These are phyloP conservation scores for Begonia fuchsioides DNA, from an alignment of 306 rosid species.

Conservation along the genomic window DNA sequence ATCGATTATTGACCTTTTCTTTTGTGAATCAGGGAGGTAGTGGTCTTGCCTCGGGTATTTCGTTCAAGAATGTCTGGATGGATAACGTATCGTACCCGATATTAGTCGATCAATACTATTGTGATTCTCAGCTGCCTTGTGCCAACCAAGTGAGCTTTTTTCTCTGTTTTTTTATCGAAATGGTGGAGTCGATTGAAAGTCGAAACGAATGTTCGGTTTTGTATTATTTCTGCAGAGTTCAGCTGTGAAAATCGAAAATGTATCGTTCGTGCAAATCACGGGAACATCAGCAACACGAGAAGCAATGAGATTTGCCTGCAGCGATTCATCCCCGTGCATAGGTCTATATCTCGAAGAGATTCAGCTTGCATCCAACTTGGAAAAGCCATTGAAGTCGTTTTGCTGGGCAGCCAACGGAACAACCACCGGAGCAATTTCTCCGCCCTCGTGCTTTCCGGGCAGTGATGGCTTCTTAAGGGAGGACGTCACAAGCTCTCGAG, in stretches of 20 bases:
- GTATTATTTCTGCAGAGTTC: constrained; percentile 25
- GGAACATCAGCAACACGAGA: constrained; percentile 73
- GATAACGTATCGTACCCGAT: constrained; percentile 77
- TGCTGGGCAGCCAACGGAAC: constrained; percentile 80
- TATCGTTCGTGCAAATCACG: constrained; percentile 48
- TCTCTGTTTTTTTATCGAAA: too few species aligned
- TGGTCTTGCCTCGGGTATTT: constrained; percentile 51
- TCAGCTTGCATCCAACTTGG: constrained; percentile 26
- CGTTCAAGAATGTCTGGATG: constrained; percentile 63
- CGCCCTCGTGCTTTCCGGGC: constrained; percentile 39
- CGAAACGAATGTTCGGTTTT: too few species aligned
- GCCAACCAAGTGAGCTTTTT: constrained; percentile 46
- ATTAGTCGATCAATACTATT: constrained; percentile 71
- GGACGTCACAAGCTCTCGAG: constrained; percentile 4
- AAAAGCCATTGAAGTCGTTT: constrained; percentile 27
- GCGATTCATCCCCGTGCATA: constrained; percentile 57
- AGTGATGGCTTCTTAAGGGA: constrained; percentile 23
- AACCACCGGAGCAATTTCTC: constrained; percentile 39
- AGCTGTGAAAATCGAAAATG: constrained; percentile 55
- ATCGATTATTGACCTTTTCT: neutral
- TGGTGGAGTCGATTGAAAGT: too few species aligned
- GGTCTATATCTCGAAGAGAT: constrained; percentile 47
- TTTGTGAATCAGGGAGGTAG: constrained; percentile 49
- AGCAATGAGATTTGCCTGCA: constrained; percentile 64
- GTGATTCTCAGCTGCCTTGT: constrained; percentile 57